These are phyloP conservation scores for Salix dunnii DNA, from an alignment of 345 rosid genomes.

Conservation along the genomic window DNA sequence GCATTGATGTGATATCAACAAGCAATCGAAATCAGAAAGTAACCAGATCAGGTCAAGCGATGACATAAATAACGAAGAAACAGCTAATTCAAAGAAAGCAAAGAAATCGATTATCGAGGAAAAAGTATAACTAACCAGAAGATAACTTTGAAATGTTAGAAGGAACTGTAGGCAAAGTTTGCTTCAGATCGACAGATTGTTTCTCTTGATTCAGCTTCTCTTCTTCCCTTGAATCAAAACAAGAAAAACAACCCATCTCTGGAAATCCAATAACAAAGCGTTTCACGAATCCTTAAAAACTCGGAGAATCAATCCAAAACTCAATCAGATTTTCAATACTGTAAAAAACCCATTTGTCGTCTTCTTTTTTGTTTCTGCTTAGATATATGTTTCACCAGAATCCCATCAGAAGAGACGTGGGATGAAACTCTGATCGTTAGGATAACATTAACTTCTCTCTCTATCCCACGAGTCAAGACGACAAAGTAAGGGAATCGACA, in stretches of 20 bases:
- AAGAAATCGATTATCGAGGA: slow-evolving; percentile 6
- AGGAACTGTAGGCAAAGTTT: slow-evolving; percentile 43
- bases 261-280: slow-evolving; percentile 14
- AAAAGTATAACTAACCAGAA: slow-evolving; percentile 51
- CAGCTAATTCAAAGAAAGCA: background rate
- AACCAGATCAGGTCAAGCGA: slow-evolving; percentile 49
- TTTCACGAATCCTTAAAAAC: slow-evolving; percentile 9
- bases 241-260: slow-evolving; percentile 89
- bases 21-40: slow-evolving; percentile 8
- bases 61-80: background rate
- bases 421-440: background rate
- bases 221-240: slow-evolving; percentile 84
- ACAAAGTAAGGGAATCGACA: slow-evolving; percentile 18
- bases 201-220: slow-evolving; percentile 65
- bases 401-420: slow-evolving; percentile 11
- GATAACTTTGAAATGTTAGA: slow-evolving; percentile 61
- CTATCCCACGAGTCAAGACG: slow-evolving; percentile 9
- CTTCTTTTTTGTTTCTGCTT: background rate
- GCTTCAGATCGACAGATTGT: slow-evolving; percentile 53
- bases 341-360: background rate
- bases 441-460: background rate
- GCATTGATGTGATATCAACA: background rate
- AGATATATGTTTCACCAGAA: background rate
- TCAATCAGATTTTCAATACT: slow-evolving; percentile 21
- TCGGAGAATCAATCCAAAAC: slow-evolving; percentile 12